Percentiles rank a stretch among this genome's conserved stretches.
phyloP scores from a whole-genome alignment of 1,139 yeast genomes.

The Sugiyamaella sp. region DNA sequence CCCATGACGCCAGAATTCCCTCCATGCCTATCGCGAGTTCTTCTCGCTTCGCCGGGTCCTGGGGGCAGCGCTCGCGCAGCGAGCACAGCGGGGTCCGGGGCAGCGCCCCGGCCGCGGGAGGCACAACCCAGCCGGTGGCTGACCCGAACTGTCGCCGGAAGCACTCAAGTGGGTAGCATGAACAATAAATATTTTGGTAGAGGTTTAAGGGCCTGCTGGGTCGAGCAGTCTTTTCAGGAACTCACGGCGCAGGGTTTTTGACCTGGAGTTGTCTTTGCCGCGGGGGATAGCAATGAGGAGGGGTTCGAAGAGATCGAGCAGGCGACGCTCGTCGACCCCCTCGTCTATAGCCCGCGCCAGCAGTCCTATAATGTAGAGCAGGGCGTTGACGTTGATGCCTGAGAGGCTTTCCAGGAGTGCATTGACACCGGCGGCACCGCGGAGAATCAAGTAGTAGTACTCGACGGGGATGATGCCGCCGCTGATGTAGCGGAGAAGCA shows the following conservation, averaged over 20 bases:
- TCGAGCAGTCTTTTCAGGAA: conserved; percentile 32
- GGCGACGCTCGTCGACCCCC: conserved; percentile 32
- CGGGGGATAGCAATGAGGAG: conserved; percentile 39
- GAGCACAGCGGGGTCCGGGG: no score
- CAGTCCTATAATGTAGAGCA: conserved; percentile 46
- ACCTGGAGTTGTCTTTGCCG: conserved; percentile 19
- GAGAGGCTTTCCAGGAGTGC: conserved; percentile 45
- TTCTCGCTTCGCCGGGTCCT: no score
- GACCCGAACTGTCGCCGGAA: no score
- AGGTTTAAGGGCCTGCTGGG: conserved; percentile 5
- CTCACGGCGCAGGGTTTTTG: conserved; percentile 27
- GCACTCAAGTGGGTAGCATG: no score
- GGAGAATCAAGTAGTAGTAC: conserved; percentile 34
- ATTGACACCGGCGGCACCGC: conserved; percentile 35
- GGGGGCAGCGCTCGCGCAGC: no score
- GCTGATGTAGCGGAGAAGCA: conserved; percentile 44
- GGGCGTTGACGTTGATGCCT: conserved; percentile 46
- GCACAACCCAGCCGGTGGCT: no score
- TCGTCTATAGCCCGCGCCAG: conserved; percentile 40
- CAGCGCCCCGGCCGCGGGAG: no score
- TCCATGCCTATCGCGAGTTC: no score
- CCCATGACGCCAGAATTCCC: no score
- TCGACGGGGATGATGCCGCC: conserved; percentile 48
- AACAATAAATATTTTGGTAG: no score
- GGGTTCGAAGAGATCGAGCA: conserved; percentile 38